phyloP scores from a whole-genome alignment of 1,284 basidiomycete species.

The Agaricales sp. region DNA sequence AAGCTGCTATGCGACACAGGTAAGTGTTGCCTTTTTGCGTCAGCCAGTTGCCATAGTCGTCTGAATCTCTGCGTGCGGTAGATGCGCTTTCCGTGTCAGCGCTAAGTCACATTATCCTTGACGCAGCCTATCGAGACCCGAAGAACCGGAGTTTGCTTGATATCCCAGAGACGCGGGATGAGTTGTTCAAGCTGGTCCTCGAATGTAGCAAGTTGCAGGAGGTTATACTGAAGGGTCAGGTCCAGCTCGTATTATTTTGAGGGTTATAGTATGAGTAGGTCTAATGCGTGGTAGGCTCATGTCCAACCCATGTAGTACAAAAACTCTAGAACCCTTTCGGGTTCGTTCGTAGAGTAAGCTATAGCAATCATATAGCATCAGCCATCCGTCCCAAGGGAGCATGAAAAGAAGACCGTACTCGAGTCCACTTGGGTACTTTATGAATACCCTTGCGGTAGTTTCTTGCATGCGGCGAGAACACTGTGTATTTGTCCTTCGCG shows the following conservation, averaged over 20 bases:
- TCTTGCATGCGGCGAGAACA: conserved; percentile 62
- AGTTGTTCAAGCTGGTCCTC: conserved; percentile 68
- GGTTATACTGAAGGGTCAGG: conserved; percentile 58
- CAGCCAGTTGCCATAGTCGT: background rate
- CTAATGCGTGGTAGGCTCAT: background rate
- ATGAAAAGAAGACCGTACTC: conserved; percentile 35
- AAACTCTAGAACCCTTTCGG: conserved; percentile 75
- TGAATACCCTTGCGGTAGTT: conserved; percentile 93
- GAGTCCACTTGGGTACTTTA: conserved; percentile 92
- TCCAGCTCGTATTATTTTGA: conserved; percentile 69
- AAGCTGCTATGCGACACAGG: conserved; percentile 72
- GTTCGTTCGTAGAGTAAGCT: conserved; percentile 80
- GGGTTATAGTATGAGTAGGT: conserved; percentile 7
- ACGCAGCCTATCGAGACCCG: conserved; percentile 56
- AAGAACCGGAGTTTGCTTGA: conserved; percentile 71
- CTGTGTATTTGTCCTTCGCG: conserved; percentile 90
- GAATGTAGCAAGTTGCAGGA: conserved; percentile 49
- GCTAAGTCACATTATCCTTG: conserved; percentile 73
- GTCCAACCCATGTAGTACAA: conserved; percentile 1
- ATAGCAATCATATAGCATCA: conserved; percentile 9
- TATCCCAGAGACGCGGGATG: conserved; percentile 72
- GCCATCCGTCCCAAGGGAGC: conserved; percentile 3
- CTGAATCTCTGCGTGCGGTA: conserved; percentile 24
- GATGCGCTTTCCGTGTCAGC: conserved; percentile 63
- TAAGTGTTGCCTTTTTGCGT: conserved; percentile 21